A percentile compares a stretch with the other conserved stretches of the same genome.
Conservation (phyloP, 441 rosid species). For the Kokia cookei region DNA sequence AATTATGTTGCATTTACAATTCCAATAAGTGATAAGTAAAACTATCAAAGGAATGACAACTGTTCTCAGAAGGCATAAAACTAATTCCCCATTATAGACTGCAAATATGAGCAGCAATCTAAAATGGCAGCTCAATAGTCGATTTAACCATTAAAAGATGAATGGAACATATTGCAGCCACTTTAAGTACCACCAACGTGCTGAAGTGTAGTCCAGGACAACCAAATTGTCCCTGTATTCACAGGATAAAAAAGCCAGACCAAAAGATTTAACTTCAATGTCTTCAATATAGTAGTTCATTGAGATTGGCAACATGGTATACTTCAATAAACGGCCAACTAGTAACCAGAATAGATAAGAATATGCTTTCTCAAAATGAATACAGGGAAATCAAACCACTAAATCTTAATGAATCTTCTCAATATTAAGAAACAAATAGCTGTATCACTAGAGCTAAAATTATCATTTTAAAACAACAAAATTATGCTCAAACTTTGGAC, state of each 20-base stretch:
- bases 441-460: not conserved
- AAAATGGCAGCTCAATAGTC: not conserved
- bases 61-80: not conserved
- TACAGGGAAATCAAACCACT: not conserved
- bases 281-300: not conserved
- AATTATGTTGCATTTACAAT: not conserved
- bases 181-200: not conserved
- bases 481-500: not conserved
- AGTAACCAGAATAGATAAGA: not conserved
- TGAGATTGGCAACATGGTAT: not conserved
- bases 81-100: not conserved
- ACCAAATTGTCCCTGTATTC: not conserved
- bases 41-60: not conserved
- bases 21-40: not conserved
- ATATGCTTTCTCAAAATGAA: not conserved
- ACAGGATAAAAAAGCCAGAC: not conserved
- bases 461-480: not conserved
- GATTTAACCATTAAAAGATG: not conserved
- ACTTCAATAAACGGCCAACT: not conserved
- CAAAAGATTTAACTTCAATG: not conserved
- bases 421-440: not conserved
- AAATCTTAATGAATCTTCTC: not conserved
- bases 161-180: not conserved
- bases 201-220: not conserved
- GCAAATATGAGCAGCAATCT: not conserved